A percentile compares a stretch with the other conserved stretches of the same genome.
These are phyloP conservation scores for Venturia oleaginea DNA, from an alignment of 2,329 filamentous ascomycete species.

Conservation along the genomic window DNA sequence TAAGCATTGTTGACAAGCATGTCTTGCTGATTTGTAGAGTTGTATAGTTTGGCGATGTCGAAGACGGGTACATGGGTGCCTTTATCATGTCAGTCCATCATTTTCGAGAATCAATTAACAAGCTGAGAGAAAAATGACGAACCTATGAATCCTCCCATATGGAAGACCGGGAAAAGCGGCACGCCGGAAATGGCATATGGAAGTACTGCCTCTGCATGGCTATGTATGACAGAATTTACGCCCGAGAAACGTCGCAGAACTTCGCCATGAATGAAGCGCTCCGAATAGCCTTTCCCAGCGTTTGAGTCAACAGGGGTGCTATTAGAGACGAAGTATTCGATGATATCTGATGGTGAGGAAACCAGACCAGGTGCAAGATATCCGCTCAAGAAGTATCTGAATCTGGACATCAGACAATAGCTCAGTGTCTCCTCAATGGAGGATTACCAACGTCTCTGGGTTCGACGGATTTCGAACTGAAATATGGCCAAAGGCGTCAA, in stretches of 20 bases:
- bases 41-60: conserved; percentile 24
- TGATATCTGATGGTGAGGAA: conserved; percentile 34
- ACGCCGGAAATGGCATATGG: conserved; percentile 35
- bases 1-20: conserved; percentile 30
- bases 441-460: conserved; percentile 9
- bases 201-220: conserved; percentile 35
- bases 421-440: not conserved
- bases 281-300: conserved; percentile 32
- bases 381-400: conserved; percentile 39
- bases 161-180: conserved; percentile 32
- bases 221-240: conserved; percentile 36
- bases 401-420: not conserved
- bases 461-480: conserved; percentile 41
- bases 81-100: conserved; percentile 16
- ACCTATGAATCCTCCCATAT: conserved; percentile 39
- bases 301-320: conserved; percentile 32
- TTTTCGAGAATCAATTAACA: not conserved
- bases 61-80: conserved; percentile 24
- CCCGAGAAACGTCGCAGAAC: conserved; percentile 34
- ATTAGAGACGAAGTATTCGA: conserved; percentile 38
- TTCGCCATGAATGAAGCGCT: conserved; percentile 41
- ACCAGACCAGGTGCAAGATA: conserved; percentile 41
- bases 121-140: not conserved
- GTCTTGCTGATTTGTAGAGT: conserved; percentile 24
- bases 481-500: conserved; percentile 48